Percentiles rank a stretch among this genome's conserved stretches.
Evolutionary conservation across 2,329 filamentous ascomycete genomes (phyloP).

Genomic region (Sporothrix schenckii): DNA sequence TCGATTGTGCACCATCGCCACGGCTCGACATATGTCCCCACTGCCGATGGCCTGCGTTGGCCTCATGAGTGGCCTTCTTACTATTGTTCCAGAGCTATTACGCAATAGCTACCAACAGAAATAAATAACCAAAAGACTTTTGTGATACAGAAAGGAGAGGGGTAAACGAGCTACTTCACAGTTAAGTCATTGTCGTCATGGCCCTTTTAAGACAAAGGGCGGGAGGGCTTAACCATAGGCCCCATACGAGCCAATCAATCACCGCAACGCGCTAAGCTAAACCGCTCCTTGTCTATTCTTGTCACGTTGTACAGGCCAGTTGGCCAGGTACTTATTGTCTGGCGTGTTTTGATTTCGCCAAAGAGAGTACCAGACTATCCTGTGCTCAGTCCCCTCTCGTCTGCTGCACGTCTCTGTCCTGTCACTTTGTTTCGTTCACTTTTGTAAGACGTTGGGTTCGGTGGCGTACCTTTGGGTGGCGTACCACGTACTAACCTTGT

Average conservation of each 20-base stretch:
- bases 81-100: background rate
- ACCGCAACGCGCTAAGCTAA: background rate
- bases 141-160: background rate
- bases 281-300: background rate
- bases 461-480: background rate
- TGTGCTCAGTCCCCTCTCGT: background rate
- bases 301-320: background rate
- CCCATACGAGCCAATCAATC: background rate
- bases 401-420: background rate
- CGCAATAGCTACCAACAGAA: background rate
- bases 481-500: conserved; percentile 10
- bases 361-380: background rate
- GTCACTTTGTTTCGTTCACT: background rate
- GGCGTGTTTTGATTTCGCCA: background rate
- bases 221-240: too few relatives aligned
- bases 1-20: background rate
- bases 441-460: too few relatives aligned
- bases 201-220: background rate
- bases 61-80: background rate
- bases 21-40: background rate
- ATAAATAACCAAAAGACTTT: background rate
- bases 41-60: conserved; percentile 8
- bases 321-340: too few relatives aligned
- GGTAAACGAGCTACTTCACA: background rate
- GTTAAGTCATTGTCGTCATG: conserved; percentile 22